Conservation (phyloP, 1,284 basidiomycete genomes). For the Trametes hirsuta region DNA sequence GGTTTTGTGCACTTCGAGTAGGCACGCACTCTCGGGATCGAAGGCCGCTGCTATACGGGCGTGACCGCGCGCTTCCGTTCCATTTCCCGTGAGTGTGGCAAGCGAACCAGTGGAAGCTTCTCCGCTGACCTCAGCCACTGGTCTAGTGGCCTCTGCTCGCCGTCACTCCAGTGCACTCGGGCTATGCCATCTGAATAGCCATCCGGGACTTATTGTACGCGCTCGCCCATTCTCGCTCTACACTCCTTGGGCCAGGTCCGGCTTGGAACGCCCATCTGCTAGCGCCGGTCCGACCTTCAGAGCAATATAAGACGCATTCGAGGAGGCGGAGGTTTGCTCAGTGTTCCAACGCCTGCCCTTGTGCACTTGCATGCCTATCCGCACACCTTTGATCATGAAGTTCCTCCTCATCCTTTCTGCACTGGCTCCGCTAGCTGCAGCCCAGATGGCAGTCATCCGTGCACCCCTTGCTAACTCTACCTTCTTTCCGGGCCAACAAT, state of each 20-base stretch:
- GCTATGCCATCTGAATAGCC: not conserved
- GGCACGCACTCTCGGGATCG: too few species aligned
- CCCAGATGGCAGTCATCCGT: slow-evolving; percentile 13
- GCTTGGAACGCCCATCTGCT: not conserved
- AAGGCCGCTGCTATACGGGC: not conserved
- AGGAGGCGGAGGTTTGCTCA: not conserved
- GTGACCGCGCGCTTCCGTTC: not conserved
- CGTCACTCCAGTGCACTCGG: not conserved
- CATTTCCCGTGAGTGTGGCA: not conserved
- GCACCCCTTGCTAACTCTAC: slow-evolving; percentile 11
- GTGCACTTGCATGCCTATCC: not conserved
- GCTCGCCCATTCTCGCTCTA: not conserved
- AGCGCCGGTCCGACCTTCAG: not conserved
- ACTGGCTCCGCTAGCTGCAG: slow-evolving; percentile 5
- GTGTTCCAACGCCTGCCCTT: not conserved
- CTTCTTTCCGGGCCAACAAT: slow-evolving; percentile 8
- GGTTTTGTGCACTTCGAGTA: too few species aligned
- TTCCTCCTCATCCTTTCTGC: not conserved
- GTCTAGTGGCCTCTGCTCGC: not conserved
- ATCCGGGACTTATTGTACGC: not conserved
- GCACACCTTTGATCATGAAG: slow-evolving; percentile 1
- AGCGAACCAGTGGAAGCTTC: not conserved
- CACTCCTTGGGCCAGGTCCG: slow-evolving; percentile 7
- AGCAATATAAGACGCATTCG: not conserved
- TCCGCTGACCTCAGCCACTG: not conserved